Base-by-base conservation (phyloP, 352 stramenopile species). In the Phytophthora lateralis region DNA sequence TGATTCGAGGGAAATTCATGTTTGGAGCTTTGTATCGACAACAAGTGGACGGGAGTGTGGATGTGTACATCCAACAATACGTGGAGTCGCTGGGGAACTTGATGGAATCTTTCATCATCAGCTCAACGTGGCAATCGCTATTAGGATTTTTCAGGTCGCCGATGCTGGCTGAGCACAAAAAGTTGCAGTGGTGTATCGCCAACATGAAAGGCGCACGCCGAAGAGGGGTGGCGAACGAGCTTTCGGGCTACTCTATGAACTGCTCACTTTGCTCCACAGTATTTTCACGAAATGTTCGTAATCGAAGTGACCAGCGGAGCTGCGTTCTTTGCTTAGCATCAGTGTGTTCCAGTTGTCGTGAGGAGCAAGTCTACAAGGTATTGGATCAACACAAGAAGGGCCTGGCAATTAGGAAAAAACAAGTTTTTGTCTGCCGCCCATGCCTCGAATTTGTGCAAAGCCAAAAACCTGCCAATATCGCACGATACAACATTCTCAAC, bases 1-100 rank as follows among this genome's bases (percentile, higher is more conserved):
- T 77, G 51, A 72, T 74, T 54, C 69, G 69, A 3, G 64, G 53
- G 10, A 74, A 74, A 18, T 70, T 73, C 27, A 69, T 77, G 65
- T 61, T 71, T 47, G 69, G 69, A 14, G 50, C 51, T 6, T 38
- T 78, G n/a, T 78, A 69, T 69, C 60, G 63, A 38, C 45, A 78
- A 37, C 46, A 63, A 32, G 56, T 58, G 50, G 57, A 72, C 34
- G 66, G 66, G 0, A 55, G 18, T 21, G 70, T 76, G 39, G 71
- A 79, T 37, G 58, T 76, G 17, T 75, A 74, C 37, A 63, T 76
- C 10, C 68, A 76, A 18, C 57, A 69, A 42, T 75, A 75, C 29
- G 47, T 74, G 9, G 66, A 79, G 27, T 35, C 63, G 12, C 45
- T 66, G 18, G 63, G 67, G 17, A 66, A 63, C 15, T 20, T 78